Evolutionary conservation across 805 yeast genomes (phyloP), one percentile per base, ranked within the genome.

Genomic region (Wickerhamiella qilinensis): DNA sequence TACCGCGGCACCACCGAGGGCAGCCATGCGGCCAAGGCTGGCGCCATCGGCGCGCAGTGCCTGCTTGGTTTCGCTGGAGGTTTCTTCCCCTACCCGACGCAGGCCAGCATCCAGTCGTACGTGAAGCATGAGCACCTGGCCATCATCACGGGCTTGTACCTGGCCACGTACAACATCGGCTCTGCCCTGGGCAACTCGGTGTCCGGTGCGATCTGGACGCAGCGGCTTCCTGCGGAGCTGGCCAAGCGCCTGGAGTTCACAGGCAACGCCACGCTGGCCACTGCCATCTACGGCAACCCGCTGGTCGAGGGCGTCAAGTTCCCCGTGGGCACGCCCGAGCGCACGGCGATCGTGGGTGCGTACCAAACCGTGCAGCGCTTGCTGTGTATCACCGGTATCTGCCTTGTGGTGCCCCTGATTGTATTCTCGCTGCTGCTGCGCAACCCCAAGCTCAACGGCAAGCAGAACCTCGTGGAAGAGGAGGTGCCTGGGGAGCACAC

Each of bases 11-110:
- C 75, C 32, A 63, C 57, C 39, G 55, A 58, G 30, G 64, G 73
- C 19, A 58, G 25, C 25, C 25, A 22, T 11, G 25, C 25, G 25
- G 6, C 25, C 25, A 22, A 62, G 35, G 48, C 63, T 33, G 85
- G 84, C 46, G 63, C 77, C 40, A 71, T 79, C 53, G 85, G 77
- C 14, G 70, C 77, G 4, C 63, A 72, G 46, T 69, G 76, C 51
- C 51, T 78, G 16, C 56, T 75, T 46, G 86, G 86, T 47, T 67
- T 79, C 41, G 85, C 83, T 48, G 81, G 81, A 33, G 82, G 82
- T 15, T 70, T 77, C 55, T 74, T 77, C 62, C 73, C 79, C 14
- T 75, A 74, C 49, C 66, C 78, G 3, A 64, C 74, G 9, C 79
- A 73, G 51, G 73, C 72, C 4, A 67, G 78, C 32, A 67, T 73